Base-by-base conservation (phyloP, 345 rosid species). In the Linum trigynum region DNA sequence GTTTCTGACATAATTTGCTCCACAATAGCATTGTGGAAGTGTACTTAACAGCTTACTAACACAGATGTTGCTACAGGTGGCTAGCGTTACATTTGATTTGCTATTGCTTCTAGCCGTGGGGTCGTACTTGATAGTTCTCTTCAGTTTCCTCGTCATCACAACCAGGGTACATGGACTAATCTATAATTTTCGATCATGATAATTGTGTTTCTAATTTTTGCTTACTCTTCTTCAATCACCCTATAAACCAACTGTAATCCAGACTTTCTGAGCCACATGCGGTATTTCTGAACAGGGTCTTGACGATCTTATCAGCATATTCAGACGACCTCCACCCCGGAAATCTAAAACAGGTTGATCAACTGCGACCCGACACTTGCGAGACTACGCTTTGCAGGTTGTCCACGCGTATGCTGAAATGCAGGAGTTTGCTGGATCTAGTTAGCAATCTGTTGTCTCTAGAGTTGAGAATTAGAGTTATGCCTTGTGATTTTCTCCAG, bases 81-180 rank as follows among this genome's bases (percentile, higher is more conserved):
- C 99, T 57, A 94, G 99, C 65, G 99, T 94, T 72, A 94, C 99
- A 7, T 94, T 90, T 38, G 96, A 94, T 84, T 82, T 94, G 81
- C 80, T 94, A 69, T 74, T 90, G 79, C 99, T 94, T 72, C 84
- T 90, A 58, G 97, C 81, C 59, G 66, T 94, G 81, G 97, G 97
- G 71, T 94, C 96, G 1, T 94, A 94, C 72, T 79, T 94, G 74
- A 90, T 90, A 65, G 80, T 84, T 57, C 95, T 94, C 55, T 94
- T 90, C 82, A 85, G 96, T 73, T 90, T 94, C 75, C 97, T 94
- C 48, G 89, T 90, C 75, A 81, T 94, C 70, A 88, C 95, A 57
- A 94, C 99, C 45, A 82, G 99, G 92, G 99, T 94, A 84, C 68
- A n/a, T 39, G 41, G 9, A 38, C 68, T 39, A 55, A 48, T 57